Base-by-base conservation (phyloP, 2,329 filamentous ascomycete species). In the Cladophialophora yegresii region DNA sequence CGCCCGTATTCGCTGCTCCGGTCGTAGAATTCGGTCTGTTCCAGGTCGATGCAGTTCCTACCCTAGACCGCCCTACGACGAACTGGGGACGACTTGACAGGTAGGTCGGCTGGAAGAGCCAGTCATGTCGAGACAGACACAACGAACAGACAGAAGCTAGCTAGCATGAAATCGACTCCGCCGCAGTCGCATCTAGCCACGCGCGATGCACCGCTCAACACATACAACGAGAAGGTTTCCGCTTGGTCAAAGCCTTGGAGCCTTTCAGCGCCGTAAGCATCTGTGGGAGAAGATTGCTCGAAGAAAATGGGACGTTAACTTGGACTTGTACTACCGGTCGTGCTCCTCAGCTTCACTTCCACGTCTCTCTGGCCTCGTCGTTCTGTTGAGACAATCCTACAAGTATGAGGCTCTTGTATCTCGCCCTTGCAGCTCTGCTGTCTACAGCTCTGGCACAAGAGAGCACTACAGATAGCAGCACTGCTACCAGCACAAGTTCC, bases 401-500 rank as follows among this genome's bases (percentile, higher is more conserved):
- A 50, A 40, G 30, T 13, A 61, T 54, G 58, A 40, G 50, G 23
- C 8, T 61, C 10, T 32, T 26, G 54, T 30, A 28, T 43, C 50
- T 61, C 30, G n/a, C 16, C 26, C 26, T 54, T 26, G 32, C 50
- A 47, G 58, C 58, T 13, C 22, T 61, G 36, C 50, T 61, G 50
- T 23, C 55, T 22, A 12, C n/a, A 26, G 45, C 50, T 22, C n/a
- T 55, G 20, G 62, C 62, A 13, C 62, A 64, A 40, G 62, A 64
- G 22, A 49, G 57, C 10, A 53, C 55, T 26, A 50, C 58, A 28
- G 50, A 47, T 33, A 43, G n/a, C 40, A 32, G 32, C 23, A 30
- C 58, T 9, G 7, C 66, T 6, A 61, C 68, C 12, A 54, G 54
- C 43, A 65, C 69, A 28, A 64, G 55, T 7, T 45, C 55, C 3